Conservation (phyloP, 1,284 basidiomycete genomes). For the Moesziomyces parantarcticus region DNA sequence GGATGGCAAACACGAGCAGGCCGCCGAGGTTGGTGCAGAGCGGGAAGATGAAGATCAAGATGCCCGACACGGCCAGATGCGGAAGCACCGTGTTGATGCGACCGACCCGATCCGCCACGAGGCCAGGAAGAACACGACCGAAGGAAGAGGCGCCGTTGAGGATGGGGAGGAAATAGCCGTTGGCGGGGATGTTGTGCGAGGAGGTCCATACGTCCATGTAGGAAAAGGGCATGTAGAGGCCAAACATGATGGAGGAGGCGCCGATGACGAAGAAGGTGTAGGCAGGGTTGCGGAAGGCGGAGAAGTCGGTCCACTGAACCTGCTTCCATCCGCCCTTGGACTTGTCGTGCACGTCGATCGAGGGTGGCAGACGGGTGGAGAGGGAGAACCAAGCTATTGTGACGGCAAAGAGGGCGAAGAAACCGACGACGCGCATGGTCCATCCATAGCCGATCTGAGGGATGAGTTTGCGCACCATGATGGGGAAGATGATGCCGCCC, state of each 20-base stretch:
- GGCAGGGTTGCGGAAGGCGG: slow-evolving; percentile 42
- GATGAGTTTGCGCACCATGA: slow-evolving; percentile 45
- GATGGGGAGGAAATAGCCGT: slow-evolving; percentile 53
- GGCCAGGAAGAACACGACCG: slow-evolving; percentile 66
- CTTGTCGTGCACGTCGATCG: slow-evolving; percentile 40
- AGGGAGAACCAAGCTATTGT: slow-evolving; percentile 40
- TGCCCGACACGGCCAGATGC: slow-evolving; percentile 55
- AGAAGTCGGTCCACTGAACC: slow-evolving; percentile 33
- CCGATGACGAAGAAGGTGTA: slow-evolving; percentile 44
- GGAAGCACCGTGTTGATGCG: slow-evolving; percentile 67
- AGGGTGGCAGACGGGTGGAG: slow-evolving; percentile 39
- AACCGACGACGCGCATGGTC: slow-evolving; percentile 52
- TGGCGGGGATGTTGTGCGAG: slow-evolving; percentile 22
- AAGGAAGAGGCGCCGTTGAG: slow-evolving; percentile 56
- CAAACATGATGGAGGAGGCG: slow-evolving; percentile 43
- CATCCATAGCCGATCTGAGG: slow-evolving; percentile 49
- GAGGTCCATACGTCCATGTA: slow-evolving; percentile 51
- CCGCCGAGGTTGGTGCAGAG: slow-evolving; percentile 35
- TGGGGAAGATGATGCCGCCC: slow-evolving; percentile 59
- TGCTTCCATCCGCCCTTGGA: slow-evolving; percentile 48
- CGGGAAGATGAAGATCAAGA: slow-evolving; percentile 55
- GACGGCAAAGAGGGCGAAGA: slow-evolving; percentile 43
- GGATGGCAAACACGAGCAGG: slow-evolving; percentile 33
- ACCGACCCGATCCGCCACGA: slow-evolving; percentile 65
- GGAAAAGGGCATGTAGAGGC: slow-evolving; percentile 53